Base-by-base conservation (phyloP, 2,329 filamentous ascomycete species). In the Colletotrichum sp. region DNA sequence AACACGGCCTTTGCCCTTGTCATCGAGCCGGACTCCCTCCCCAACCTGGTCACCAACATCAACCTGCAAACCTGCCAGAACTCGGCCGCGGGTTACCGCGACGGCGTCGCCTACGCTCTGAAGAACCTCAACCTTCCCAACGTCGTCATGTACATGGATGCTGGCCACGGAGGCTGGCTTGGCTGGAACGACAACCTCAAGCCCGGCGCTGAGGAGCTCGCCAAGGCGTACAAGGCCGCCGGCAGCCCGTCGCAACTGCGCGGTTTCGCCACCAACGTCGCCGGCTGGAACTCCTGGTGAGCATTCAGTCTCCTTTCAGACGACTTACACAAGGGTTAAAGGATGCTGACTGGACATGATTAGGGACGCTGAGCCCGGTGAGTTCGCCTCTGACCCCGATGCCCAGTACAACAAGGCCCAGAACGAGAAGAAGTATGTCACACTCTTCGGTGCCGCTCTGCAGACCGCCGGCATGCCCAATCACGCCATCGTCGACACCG, bases 151-250 rank as follows among this genome's bases (percentile, higher is more conserved):
- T 93, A 93, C 82, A 82, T 93, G 24, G 92, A 93, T 79, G 91
- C 90, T 10, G 91, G 90, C 74, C 91, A 93, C 82, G 91, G 89
- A 30, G 91, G 92, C 76, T 93, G 92, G 92, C 87, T 93, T 59
- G 91, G 91, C 80, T 93, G 91, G 91, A 82, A 88, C 21, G 91
- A 89, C 76, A 93, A 93, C 84, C 87, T 91, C 62, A 76, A 69
- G 57, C 73, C 62, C 57, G 84, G 84, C 65, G 85, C 85, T 8
- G 67, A 84, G 81, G 84, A 86, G 81, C 81, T 86, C 57, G 85
- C 84, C 80, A 82, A 80, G 78, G 84, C 79, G 21, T 86, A 83
- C 83, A 86, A 82, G 80, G 77, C 78, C 24, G 85, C 80, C 59
- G 85, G 85, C 79, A 82, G 76, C 76, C 85, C 85, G 59, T 83